These are phyloP conservation scores for Kregervanrija pseudodelftensis DNA, from an alignment of 805 yeast genomes.

Conservation along the genomic window DNA sequence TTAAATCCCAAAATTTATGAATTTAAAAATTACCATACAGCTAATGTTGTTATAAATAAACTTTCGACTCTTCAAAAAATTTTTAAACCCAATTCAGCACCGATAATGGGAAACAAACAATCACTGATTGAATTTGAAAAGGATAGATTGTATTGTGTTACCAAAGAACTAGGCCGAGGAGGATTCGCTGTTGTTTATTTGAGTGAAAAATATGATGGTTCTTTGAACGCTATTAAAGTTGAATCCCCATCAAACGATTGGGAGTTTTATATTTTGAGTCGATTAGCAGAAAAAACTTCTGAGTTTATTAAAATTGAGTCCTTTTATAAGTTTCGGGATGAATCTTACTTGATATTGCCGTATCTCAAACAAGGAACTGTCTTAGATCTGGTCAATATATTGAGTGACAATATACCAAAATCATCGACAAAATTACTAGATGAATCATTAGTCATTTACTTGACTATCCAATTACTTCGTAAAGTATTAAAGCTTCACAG, in stretches of 20 bases:
- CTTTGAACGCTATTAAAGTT: slow-evolving; percentile 60
- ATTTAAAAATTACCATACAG: slow-evolving; percentile 19
- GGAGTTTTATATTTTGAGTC: slow-evolving; percentile 72
- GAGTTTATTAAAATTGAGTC: slow-evolving; percentile 38
- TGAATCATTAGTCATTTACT: slow-evolving; percentile 55
- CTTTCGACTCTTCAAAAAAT: slow-evolving; percentile 11
- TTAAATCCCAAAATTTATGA: no score
- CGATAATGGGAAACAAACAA: slow-evolving; percentile 26
- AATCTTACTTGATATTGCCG: slow-evolving; percentile 59
- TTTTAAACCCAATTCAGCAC: slow-evolving; percentile 14
- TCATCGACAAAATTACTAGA: slow-evolving; percentile 33
- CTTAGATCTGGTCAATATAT: slow-evolving; percentile 55
- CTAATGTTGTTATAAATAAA: slow-evolving; percentile 8
- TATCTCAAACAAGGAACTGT: slow-evolving; percentile 67
- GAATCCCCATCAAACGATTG: slow-evolving; percentile 65
- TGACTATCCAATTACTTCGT: slow-evolving; percentile 58
- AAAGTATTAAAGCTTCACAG: slow-evolving; percentile 56
- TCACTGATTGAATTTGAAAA: slow-evolving; percentile 37
- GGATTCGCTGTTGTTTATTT: slow-evolving; percentile 73
- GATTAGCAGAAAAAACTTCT: slow-evolving; percentile 38
- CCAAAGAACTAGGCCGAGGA: slow-evolving; percentile 66
- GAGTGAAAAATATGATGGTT: slow-evolving; percentile 54
- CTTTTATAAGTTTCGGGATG: slow-evolving; percentile 54
- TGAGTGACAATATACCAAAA: slow-evolving; percentile 16
- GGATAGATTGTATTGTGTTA: slow-evolving; percentile 39